Evolutionary conservation across 2,329 filamentous ascomycete genomes (phyloP), one percentile per base, ranked within the genome.

Genomic region (Gnomoniopsis sp.): DNA sequence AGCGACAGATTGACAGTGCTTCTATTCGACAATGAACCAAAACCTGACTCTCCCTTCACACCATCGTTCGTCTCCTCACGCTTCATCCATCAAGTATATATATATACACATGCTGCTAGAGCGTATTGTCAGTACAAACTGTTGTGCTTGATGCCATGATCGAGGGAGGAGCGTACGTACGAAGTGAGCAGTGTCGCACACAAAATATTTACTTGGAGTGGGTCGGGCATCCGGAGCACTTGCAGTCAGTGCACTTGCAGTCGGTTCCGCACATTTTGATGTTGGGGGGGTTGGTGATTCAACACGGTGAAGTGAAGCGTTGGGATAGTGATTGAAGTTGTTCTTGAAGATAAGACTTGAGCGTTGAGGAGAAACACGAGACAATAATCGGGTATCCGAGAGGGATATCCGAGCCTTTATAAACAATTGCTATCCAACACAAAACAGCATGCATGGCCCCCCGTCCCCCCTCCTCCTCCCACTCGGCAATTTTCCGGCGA

Each of bases 231-330:
- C 26, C 8, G 41, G 50, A 58, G 36, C 50, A 53, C 38, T 53
- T 44, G 38, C 56, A 58, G 56, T 48, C 41, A 36, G 49, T 23
- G 30, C 55, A 26, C 11, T 48, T 49, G 34, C 53, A 56, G 21
- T 43, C 34, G 21, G 33, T 15, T 49, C 21, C 44, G 33, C 56
- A 58, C 51, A 58, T 58, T 3, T 26, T 54, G 44, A 33, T 23
- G 38, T 15, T 53, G 26, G 15, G 7, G 6, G 36, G 12, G 36
- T 19, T 2, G 21, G 36, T 34, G 38, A 34, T 26, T 17, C 11
- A 21, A 12, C n/a, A 3, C 14, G 23, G 21, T 48, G 14, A 6
- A 21, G 41, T 47, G 22, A 22, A 21, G 30, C 2, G 12, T 53
- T 22, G 17, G 3, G 22, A 21, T 23, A 47, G 26, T 19, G 10